Evolutionary conservation across 495 filamentous ascomycete genomes (phyloP).

Genomic region (Aspergillus funiculosus): DNA sequence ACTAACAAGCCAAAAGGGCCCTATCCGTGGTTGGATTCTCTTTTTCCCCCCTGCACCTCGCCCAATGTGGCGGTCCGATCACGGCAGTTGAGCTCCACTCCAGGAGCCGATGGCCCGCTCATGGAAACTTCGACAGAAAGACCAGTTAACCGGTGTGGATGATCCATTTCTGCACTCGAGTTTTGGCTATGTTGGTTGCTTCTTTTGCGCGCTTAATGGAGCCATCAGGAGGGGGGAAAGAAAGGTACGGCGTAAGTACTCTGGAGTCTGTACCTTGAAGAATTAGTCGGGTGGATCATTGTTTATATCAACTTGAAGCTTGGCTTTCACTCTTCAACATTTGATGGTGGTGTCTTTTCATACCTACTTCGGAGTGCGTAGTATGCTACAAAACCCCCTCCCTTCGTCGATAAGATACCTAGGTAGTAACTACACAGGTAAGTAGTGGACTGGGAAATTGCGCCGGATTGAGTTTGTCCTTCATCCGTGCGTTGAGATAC

Average conservation of each 20-base stretch:
- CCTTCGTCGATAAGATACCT: no score
- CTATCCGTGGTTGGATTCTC: slow-evolving; percentile 9
- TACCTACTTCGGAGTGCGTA: no score
- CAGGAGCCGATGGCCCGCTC: slow-evolving; percentile 24
- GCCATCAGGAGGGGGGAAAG: neutral
- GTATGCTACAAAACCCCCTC: no score
- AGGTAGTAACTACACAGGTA: no score
- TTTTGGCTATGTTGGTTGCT: neutral
- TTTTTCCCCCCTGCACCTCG: slow-evolving; percentile 19
- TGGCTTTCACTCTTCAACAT: slow-evolving; percentile 16
- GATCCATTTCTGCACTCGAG: neutral
- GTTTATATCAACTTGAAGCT: slow-evolving; percentile 17
- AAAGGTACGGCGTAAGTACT: neutral
- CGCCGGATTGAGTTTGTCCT: no score
- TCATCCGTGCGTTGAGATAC: no score
- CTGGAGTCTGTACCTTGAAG: slow-evolving; percentile 8
- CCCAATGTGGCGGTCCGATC: slow-evolving; percentile 28
- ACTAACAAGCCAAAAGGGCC: slow-evolving; percentile 6
- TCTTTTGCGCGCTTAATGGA: slow-evolving; percentile 10
- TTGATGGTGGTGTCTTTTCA: no score
- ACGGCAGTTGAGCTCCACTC: slow-evolving; percentile 19
- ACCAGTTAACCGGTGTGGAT: slow-evolving; percentile 10
- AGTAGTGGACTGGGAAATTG: no score
- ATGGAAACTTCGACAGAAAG: slow-evolving; percentile 26
- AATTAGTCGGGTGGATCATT: slow-evolving; percentile 21